A percentile compares a stretch with the other conserved stretches of the same genome.
phyloP scores from a whole-genome alignment of 1,284 basidiomycete species.

The Peniophora sp. region DNA sequence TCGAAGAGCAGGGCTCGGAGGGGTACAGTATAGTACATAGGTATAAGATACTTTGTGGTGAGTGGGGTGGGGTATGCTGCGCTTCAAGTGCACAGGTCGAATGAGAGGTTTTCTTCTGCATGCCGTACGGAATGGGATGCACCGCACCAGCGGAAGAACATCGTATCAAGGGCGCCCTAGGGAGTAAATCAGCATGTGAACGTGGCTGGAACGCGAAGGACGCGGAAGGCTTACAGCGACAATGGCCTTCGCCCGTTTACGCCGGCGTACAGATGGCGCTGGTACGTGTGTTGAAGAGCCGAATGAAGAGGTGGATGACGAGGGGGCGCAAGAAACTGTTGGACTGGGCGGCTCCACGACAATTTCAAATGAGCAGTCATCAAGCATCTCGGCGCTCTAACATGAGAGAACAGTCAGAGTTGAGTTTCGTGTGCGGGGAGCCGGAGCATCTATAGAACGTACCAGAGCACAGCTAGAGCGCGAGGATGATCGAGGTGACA shows the following conservation, averaged over 20 bases:
- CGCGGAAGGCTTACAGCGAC: background rate
- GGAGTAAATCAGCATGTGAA: background rate
- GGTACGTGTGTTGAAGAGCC: background rate
- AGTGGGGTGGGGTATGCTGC: background rate
- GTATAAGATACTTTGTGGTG: background rate
- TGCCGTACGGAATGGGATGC: conserved; percentile 4
- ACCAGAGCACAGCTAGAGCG: conserved; percentile 14
- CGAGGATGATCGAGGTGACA: conserved; percentile 5
- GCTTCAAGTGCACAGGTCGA: conserved; percentile 9
- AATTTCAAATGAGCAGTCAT: conserved; percentile 1
- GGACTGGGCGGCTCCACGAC: background rate
- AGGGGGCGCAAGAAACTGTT: background rate
- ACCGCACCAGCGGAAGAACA: conserved; percentile 6
- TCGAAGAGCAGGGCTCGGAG: background rate
- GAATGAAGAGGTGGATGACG: background rate
- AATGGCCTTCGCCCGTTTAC: background rate
- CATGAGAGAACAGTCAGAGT: background rate
- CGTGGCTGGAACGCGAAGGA: background rate
- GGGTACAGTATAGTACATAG: background rate
- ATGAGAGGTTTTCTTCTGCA: conserved; percentile 4
- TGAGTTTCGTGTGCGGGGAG: background rate
- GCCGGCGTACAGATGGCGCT: background rate
- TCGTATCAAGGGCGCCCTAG: conserved; percentile 5
- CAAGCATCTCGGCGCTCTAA: conserved; percentile 10
- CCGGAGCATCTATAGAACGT: background rate